A percentile compares a stretch with the other conserved stretches of the same genome.
These are phyloP conservation scores for Neurospora sp. DNA, from an alignment of 495 filamentous ascomycete genomes.

Conservation along the genomic window DNA sequence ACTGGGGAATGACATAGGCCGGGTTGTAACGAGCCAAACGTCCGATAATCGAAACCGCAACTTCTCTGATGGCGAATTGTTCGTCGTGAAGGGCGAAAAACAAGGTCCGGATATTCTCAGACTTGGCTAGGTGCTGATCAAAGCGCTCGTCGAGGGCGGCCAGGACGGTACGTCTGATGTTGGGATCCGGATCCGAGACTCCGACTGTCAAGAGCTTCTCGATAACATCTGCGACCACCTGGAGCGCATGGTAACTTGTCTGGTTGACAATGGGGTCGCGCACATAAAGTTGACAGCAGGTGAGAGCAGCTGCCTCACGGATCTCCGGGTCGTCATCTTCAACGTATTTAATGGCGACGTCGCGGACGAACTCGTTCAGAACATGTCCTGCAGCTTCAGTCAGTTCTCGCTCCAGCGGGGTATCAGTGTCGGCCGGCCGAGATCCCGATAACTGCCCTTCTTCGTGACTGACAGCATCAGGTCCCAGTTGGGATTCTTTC, in stretches of 20 bases:
- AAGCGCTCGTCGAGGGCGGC: constrained; percentile 85
- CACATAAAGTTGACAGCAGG: constrained; percentile 94
- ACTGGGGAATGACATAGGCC: constrained; percentile 89
- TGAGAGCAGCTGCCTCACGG: constrained; percentile 87
- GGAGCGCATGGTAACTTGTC: constrained; percentile 89
- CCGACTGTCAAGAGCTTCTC: constrained; percentile 91
- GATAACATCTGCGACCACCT: constrained; percentile 95
- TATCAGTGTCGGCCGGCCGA: neutral
- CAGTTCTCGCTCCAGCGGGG: constrained; percentile 3
- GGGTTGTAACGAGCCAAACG: constrained; percentile 86
- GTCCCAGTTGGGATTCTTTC: neutral
- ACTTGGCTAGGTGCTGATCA: constrained; percentile 86
- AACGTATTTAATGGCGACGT: constrained; percentile 95
- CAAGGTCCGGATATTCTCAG: constrained; percentile 88
- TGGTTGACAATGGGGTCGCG: constrained; percentile 95
- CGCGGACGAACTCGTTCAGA: constrained; percentile 94
- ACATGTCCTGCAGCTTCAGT: constrained; percentile 56
- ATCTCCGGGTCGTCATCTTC: constrained; percentile 92
- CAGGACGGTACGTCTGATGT: constrained; percentile 80
- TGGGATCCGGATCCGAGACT: constrained; percentile 79
- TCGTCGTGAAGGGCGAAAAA: constrained; percentile 98
- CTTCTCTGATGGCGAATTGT: constrained; percentile 81
- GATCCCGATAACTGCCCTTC: neutral
- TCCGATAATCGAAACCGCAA: constrained; percentile 91
- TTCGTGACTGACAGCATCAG: neutral